phyloP scores from a whole-genome alignment of 371 early-diverging fungal genomes.

The Mycotypha africana region DNA sequence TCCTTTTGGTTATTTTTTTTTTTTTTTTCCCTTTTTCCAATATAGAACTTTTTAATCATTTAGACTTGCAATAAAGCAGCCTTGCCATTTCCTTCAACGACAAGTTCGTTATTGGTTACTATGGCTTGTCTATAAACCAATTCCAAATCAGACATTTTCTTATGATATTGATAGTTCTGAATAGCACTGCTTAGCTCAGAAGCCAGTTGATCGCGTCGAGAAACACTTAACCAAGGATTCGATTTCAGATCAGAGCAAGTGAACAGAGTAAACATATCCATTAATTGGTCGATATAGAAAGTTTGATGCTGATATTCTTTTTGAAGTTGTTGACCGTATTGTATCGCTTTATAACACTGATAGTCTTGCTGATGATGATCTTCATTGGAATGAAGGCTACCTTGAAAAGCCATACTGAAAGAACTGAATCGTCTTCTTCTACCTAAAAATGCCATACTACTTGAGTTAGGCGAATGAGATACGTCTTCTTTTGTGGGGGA shows the following conservation, averaged over 20 bases:
- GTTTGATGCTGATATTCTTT: constrained; percentile 56
- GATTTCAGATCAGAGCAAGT: constrained; percentile 58
- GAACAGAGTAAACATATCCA: constrained; percentile 60
- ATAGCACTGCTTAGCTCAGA: constrained; percentile 68
- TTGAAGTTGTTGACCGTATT: constrained; percentile 66
- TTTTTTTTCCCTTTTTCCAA: too few relatives aligned
- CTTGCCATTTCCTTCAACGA: constrained; percentile 25
- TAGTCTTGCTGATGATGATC: too few relatives aligned
- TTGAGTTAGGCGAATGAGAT: neutral
- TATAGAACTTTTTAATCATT: constrained; percentile 12
- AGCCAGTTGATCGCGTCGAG: constrained; percentile 57
- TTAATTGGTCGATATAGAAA: constrained; percentile 5
- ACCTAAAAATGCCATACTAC: neutral
- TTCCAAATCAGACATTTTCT: constrained; percentile 29
- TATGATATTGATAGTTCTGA: constrained; percentile 40
- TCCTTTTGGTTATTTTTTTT: too few relatives aligned
- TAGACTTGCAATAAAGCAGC: too few relatives aligned
- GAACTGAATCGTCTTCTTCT: constrained; percentile 1
- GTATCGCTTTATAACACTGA: constrained; percentile 38
- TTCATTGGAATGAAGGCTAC: too few relatives aligned
- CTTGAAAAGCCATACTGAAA: neutral
- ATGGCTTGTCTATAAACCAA: constrained; percentile 30
- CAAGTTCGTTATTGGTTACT: constrained; percentile 25
- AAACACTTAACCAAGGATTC: constrained; percentile 45
- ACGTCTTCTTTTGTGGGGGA: constrained; percentile 10